Conservation (phyloP, 345 rosid species). For the Dovyalis caffra region DNA sequence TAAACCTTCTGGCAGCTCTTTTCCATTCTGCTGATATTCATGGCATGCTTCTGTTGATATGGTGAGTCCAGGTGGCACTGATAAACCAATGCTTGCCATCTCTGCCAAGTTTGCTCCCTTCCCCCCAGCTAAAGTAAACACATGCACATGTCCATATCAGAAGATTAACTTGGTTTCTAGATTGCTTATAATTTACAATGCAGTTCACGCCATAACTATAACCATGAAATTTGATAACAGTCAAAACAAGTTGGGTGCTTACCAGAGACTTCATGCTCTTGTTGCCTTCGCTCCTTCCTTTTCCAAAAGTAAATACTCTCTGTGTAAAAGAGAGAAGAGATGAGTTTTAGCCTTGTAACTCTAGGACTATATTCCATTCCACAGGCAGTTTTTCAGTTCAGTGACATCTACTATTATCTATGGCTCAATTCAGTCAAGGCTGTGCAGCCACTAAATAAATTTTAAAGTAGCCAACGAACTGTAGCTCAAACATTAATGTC, state of each 20-base stretch:
- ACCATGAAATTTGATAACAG: background rate
- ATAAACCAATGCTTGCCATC: slow-evolving; percentile 93
- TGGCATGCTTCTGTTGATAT: slow-evolving; percentile 94
- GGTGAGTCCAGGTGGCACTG: slow-evolving; percentile 93
- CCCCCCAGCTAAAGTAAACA: slow-evolving; percentile 68
- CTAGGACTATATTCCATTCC: background rate
- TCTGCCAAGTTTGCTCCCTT: slow-evolving; percentile 97
- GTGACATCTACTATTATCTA: background rate
- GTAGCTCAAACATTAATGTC: too few relatives aligned
- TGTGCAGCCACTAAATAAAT: too few relatives aligned
- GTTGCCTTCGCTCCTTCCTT: slow-evolving; percentile 91
- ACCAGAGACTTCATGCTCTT: slow-evolving; percentile 97
- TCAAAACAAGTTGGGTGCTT: slow-evolving; percentile 22
- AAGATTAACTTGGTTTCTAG: background rate
- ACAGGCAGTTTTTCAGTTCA: background rate
- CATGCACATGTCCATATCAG: background rate
- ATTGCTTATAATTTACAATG: background rate
- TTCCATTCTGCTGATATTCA: slow-evolving; percentile 65
- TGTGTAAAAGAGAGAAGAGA: slow-evolving; percentile 26
- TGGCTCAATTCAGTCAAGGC: too few relatives aligned
- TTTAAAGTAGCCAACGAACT: too few relatives aligned
- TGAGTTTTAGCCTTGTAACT: slow-evolving; percentile 1
- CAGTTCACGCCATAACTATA: background rate
- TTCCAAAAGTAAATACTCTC: slow-evolving; percentile 86
- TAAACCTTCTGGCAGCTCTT: slow-evolving; percentile 58